Evolutionary conservation across 495 filamentous ascomycete genomes (phyloP), one percentile per base, ranked within the genome.

Genomic region (Poronia punctata): DNA sequence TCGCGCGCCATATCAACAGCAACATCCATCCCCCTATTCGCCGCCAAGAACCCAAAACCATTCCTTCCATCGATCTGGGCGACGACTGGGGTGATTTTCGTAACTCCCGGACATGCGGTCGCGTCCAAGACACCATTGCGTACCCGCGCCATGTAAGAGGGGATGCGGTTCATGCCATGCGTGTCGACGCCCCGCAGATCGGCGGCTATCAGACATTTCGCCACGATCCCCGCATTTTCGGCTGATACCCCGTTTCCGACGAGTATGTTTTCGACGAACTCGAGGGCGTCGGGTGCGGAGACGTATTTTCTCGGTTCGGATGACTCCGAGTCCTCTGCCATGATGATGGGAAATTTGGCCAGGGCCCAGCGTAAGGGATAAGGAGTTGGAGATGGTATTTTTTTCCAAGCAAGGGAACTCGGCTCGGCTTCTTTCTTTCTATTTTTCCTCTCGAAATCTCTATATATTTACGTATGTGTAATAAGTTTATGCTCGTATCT

Each of bases 131-230:
- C 75, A 8, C 77, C 76, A 43, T 76, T 67, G 0, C 82, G 76
- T 35, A 88, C 71, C 4, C 83, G 80, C 16, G 75, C 67, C 61
- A 88, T 75, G 64, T 89, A 89, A 2, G 79, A 82, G 0, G 83
- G 82, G 33, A 88, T 71, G 5, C 84, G 80, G 56, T 84, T 85
- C 46, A 78, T 75, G 54, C 84, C 84, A 54, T 89, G 84, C 3
- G 78, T 84, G 49, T 89, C 84, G 18, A 86, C 78, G 43, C 84
- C 84, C 17, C 83, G 80, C 0, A 88, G 75, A 49, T 89, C 84
- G 19, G 84, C 84, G 37, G 70, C 64, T 4, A 88, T 74, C 2
- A 89, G 72, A 36, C 75, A 79, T 43, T 59, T 51, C 19, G 82
- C 74, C n/a, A 84, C 61, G 32, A 76, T 76, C 3, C 53, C 37